phyloP scores from a whole-genome alignment of 2,329 filamentous ascomycete species.

The Botrytis byssoidea region DNA sequence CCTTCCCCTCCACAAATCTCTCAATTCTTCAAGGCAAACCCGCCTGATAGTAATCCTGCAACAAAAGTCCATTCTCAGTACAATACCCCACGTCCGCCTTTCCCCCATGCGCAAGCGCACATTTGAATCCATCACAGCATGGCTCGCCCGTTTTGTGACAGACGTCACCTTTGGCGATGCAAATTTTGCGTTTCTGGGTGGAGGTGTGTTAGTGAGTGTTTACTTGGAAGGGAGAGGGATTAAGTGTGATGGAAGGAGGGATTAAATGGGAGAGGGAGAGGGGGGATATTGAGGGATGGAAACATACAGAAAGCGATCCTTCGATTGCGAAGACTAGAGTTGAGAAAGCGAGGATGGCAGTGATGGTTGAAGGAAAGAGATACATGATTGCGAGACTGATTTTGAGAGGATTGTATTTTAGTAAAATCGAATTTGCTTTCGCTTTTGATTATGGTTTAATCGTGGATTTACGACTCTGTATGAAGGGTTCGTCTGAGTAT shows the following conservation, averaged over 20 bases:
- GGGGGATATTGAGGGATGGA: not conserved
- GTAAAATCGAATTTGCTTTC: not conserved
- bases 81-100: conserved; percentile 7
- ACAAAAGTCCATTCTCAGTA: not conserved
- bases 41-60: conserved; percentile 4
- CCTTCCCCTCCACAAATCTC: not conserved
- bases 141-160: not conserved
- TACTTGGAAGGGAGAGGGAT: not conserved
- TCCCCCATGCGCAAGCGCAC: conserved; percentile 12
- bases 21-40: not conserved
- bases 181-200: not conserved
- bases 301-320: not conserved
- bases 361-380: not conserved
- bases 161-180: not conserved
- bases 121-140: conserved; percentile 3
- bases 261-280: too few species aligned
- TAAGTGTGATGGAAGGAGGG: not conserved
- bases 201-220: not conserved
- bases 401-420: not conserved
- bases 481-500: not conserved
- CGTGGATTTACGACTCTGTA: not conserved
- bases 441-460: not conserved
- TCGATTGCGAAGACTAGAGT: not conserved
- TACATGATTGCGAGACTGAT: not conserved
- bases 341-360: not conserved